Base-by-base conservation (phyloP, 2,329 filamentous ascomycete species). In the Esteya vermicola region DNA sequence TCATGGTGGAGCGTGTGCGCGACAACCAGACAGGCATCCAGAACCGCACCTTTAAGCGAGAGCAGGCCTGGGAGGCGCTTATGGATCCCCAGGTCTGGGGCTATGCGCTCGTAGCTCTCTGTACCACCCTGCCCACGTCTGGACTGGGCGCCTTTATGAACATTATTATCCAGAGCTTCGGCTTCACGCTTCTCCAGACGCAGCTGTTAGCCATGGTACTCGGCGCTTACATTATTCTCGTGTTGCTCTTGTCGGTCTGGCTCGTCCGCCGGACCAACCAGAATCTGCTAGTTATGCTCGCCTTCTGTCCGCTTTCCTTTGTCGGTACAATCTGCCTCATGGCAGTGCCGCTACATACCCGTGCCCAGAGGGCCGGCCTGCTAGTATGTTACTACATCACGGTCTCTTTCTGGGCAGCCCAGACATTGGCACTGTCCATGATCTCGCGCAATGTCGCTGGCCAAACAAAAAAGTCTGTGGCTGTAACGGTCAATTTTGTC, bases 201-300 rank as follows among this genome's bases (percentile, higher is more conserved):
- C 81, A 85, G 57, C 62, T 88, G 2, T 61, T 88, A 20, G 71
- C 78, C 30, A 85, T 86, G 78, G 81, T 85, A 0, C 62, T 84
- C 1, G 81, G 81, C 6, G 73, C 71, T 30, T 81, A 81, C 48
- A 85, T 85, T 49, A 82, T 86, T 45, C 62, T 78, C 36, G 71
- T 85, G 4, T 63, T 86, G 1, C 59, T 85, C 21, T 62, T 62
- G 1, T 81, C 78, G 0, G 70, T 75, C 0, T 85, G 69, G 68
- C 52, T 85, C 4, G 38, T 78, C 13, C 79, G 76, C 58, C 79
- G 70, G 55, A 79, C 68, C 1, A 59, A 65, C n/a, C 80, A 85
- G 57, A 86, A 82, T 48, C 55, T 80, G 14, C 50, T 80, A 16
- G 63, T 75, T 35, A 85, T 85, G 77, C 57, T 70, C 9, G 58